phyloP scores from a whole-genome alignment of 352 stramenopile genomes.

The Phytophthora europaea region DNA sequence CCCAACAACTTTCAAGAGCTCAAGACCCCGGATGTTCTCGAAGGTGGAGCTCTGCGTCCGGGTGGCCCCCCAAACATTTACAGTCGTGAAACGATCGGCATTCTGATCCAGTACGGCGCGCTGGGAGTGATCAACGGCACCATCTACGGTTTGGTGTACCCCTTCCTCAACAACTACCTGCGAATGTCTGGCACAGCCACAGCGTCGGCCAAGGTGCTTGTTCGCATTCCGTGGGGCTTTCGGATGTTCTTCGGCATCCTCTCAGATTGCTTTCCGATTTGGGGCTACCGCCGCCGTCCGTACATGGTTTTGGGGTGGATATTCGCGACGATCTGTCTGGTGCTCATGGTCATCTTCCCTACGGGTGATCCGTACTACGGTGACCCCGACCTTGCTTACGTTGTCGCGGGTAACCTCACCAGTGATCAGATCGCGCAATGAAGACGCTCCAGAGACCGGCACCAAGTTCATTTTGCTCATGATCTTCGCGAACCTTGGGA shows the following conservation, averaged over 20 bases:
- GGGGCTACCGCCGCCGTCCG: constrained; percentile 73
- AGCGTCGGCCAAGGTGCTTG: constrained; percentile 50
- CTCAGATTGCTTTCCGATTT: constrained; percentile 84
- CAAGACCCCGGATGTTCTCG: constrained; percentile 44
- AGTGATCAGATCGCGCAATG: constrained; percentile 45
- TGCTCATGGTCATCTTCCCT: constrained; percentile 44
- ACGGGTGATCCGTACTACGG: constrained; percentile 49
- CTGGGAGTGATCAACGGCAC: constrained; percentile 62
- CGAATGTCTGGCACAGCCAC: constrained; percentile 49
- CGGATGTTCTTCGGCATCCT: constrained; percentile 87
- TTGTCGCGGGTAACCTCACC: constrained; percentile 38
- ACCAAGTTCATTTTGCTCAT: constrained; percentile 70
- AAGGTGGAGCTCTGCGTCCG: constrained; percentile 48
- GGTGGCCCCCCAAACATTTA: constrained; percentile 51
- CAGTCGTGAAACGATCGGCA: constrained; percentile 42
- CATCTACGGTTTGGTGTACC: constrained; percentile 51
- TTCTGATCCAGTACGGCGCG: constrained; percentile 57
- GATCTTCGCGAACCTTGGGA: constrained; percentile 60
- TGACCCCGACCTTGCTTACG: constrained; percentile 36
- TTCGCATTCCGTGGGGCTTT: constrained; percentile 67
- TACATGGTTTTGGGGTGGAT: constrained; percentile 83
- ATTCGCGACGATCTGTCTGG: constrained; percentile 41
- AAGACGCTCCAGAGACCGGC: constrained; percentile 49
- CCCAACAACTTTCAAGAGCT: constrained; percentile 38
- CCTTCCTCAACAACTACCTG: constrained; percentile 50